Evolutionary conservation across 352 stramenopile genomes (phyloP).

Genomic region (Pythium volutum): DNA sequence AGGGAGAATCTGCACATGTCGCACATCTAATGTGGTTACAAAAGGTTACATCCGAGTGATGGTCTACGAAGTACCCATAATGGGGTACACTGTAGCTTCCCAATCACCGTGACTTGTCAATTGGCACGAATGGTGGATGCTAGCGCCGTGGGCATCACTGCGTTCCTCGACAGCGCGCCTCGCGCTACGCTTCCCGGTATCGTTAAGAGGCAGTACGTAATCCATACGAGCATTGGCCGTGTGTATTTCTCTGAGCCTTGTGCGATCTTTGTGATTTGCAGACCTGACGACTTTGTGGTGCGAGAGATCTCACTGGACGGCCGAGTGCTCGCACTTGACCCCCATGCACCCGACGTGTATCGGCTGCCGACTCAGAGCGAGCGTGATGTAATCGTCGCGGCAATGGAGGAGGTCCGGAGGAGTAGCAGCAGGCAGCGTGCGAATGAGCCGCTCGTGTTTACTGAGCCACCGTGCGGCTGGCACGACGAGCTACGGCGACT

Average conservation of each 20-base stretch:
- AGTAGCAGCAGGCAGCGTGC: constrained; percentile 23
- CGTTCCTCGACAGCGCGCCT: constrained; percentile 31
- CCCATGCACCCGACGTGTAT: constrained; percentile 9
- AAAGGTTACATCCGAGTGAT: neutral
- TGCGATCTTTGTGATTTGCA: constrained; percentile 6
- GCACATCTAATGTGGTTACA: too few species aligned
- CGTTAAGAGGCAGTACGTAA: constrained; percentile 52
- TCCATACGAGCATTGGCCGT: neutral
- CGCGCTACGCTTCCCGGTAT: constrained; percentile 21
- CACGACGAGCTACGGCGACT: constrained; percentile 31
- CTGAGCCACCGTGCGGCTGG: constrained; percentile 51
- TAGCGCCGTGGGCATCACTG: constrained; percentile 42
- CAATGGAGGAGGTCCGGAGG: constrained; percentile 25
- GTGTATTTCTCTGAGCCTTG: neutral
- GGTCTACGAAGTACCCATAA: neutral
- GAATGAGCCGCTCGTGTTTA: constrained; percentile 44
- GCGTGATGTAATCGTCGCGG: constrained; percentile 31
- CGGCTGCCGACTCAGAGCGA: constrained; percentile 37
- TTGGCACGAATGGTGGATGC: constrained; percentile 18
- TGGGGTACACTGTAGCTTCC: constrained; percentile 18
- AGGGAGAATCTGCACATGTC: constrained; percentile 5
- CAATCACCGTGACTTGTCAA: neutral
- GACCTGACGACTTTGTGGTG: constrained; percentile 67
- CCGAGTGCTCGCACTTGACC: constrained; percentile 36
- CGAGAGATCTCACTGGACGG: constrained; percentile 52